Evolutionary conservation across 2,329 filamentous ascomycete genomes (phyloP).

Genomic region (Ceratocystis harringtonii): DNA sequence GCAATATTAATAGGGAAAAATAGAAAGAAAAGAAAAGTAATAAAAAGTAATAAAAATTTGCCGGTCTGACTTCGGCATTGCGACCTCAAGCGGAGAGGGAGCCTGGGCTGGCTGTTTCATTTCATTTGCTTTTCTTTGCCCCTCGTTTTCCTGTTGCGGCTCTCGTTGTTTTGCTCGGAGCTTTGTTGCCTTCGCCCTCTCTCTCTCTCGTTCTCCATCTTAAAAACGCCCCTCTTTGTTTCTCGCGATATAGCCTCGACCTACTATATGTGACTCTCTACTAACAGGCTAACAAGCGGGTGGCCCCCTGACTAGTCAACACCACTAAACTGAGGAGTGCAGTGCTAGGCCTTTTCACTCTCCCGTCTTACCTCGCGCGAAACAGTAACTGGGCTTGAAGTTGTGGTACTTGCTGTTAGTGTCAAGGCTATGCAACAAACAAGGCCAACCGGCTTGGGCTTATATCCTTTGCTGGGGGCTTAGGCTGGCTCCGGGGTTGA

Average conservation of each 20-base stretch:
- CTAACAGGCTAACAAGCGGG: conserved; percentile 2
- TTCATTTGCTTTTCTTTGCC: not conserved
- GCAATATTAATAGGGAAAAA: not conserved
- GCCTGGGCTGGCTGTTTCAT: not conserved
- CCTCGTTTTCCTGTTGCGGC: not conserved
- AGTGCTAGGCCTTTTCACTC: not conserved
- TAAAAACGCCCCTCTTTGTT: not conserved
- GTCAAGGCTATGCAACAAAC: not conserved
- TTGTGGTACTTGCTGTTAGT: conserved; percentile 1
- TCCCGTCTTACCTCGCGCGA: not conserved
- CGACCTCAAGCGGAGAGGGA: not conserved
- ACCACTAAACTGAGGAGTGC: not conserved
- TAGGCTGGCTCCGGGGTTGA: not conserved
- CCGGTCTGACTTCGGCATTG: conserved; percentile 6
- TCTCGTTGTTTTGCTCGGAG: not conserved
- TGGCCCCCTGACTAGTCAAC: conserved; percentile 7
- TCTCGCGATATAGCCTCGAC: not conserved
- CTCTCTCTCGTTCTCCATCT: not conserved
- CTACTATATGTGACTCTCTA: not conserved
- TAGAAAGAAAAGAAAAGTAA: not conserved
- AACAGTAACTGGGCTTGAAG: not conserved
- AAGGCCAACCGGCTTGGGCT: not conserved
- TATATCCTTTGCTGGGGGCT: not conserved
- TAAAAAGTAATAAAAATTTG: not conserved
- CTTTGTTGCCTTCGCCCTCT: not conserved